Percentiles rank a stretch among this genome's conserved stretches.
These are phyloP conservation scores for Russula griseocarnosa DNA, from an alignment of 768 basidiomycete genomes.

Conservation along the genomic window DNA sequence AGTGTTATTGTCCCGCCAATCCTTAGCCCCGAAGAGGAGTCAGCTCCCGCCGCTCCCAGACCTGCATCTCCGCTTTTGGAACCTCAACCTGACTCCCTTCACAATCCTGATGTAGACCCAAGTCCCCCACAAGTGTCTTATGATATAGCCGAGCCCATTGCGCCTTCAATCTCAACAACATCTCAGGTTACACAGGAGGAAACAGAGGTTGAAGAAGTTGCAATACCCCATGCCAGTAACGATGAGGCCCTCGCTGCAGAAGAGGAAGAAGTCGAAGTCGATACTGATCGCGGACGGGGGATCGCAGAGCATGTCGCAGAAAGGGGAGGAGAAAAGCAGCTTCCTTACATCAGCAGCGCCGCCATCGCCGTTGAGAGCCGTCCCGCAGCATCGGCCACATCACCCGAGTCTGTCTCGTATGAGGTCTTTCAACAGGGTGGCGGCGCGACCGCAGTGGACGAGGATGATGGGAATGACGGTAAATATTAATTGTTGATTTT, in stretches of 20 bases:
- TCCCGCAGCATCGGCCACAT: conserved; percentile 18
- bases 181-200: background rate
- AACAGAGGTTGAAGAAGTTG: background rate
- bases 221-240: background rate
- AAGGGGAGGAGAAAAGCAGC: conserved; percentile 47
- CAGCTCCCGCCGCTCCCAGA: background rate
- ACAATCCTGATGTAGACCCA: conserved; percentile 5
- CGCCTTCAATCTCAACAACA: background rate
- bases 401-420: background rate
- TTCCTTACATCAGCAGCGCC: background rate
- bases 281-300: conserved; percentile 50
- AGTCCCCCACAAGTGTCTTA: background rate
- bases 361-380: background rate
- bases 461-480: conserved; percentile 38
- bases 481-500: conserved; percentile 39
- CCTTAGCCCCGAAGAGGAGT: background rate
- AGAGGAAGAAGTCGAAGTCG: conserved; percentile 45
- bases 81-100: conserved; percentile 9
- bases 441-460: conserved; percentile 26
- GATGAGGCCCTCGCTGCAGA: conserved; percentile 11
- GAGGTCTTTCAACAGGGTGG: conserved; percentile 23
- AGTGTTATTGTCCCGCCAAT: background rate
- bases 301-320: conserved; percentile 58
- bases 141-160: background rate
- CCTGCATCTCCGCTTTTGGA: conserved; percentile 10